Conservation (phyloP, 306 rosid genomes). For the Arachis stenosperma region DNA sequence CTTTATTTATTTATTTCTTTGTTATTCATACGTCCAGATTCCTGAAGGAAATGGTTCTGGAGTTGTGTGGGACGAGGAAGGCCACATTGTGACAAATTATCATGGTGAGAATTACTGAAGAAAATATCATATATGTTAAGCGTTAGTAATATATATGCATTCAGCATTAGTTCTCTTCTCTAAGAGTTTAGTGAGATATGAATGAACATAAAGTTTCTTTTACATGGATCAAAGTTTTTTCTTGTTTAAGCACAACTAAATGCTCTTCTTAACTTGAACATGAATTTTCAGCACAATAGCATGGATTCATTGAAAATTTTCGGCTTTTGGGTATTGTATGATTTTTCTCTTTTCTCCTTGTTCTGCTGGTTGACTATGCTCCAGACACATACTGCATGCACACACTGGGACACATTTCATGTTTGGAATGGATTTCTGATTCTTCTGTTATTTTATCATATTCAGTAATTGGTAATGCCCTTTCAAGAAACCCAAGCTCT, state of each 20-base stretch:
- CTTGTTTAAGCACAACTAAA: not conserved
- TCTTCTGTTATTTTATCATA: conserved; percentile 33
- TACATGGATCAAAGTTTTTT: conserved; percentile 4
- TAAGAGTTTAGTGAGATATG: conserved; percentile 20
- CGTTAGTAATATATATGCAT: not conserved
- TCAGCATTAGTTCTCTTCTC: too few species aligned
- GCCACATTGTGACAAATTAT: conserved; percentile 93
- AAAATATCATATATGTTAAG: conserved; percentile 14
- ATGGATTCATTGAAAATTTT: conserved; percentile 6
- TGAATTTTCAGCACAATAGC: conserved; percentile 4
- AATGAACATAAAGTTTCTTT: conserved; percentile 23
- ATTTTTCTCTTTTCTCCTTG: not conserved
- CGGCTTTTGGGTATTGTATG: conserved; percentile 1
- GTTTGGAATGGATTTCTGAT: conserved; percentile 31
- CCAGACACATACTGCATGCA: too few species aligned
- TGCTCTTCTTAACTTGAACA: conserved; percentile 24
- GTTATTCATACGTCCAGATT: conserved; percentile 53
- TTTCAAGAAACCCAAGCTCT: conserved; percentile 75
- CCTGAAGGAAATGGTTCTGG: conserved; percentile 99
- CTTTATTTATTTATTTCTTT: conserved; percentile 7
- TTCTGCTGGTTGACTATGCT: conserved; percentile 31
- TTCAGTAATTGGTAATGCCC: conserved; percentile 91
- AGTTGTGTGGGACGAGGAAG: conserved; percentile 92
- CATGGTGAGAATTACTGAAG: conserved; percentile 67
- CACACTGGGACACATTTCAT: too few species aligned